phyloP scores from a whole-genome alignment of 768 basidiomycete species.

The Panaeolus papilionaceus region DNA sequence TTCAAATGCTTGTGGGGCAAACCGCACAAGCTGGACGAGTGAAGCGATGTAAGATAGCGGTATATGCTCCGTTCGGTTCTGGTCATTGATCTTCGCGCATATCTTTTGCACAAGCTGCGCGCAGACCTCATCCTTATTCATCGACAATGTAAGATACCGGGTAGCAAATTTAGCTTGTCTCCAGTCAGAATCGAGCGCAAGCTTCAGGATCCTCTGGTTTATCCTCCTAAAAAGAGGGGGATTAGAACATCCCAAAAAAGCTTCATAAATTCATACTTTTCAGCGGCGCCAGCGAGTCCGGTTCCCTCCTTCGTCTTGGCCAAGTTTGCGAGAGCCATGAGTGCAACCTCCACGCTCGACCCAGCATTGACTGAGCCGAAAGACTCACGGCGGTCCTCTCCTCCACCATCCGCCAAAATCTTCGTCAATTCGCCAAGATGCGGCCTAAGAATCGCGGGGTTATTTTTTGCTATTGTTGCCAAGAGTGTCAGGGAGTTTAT shows the following conservation, averaged over 20 bases:
- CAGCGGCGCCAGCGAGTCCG: constrained; percentile 31
- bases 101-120: constrained; percentile 69
- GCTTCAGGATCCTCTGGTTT: constrained; percentile 65
- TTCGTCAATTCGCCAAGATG: constrained; percentile 82
- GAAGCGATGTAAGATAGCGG: constrained; percentile 69
- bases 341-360: constrained; percentile 57
- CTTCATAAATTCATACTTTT: constrained; percentile 60
- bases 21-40: constrained; percentile 75
- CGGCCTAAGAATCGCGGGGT: constrained; percentile 71
- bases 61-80: constrained; percentile 41
- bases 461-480: constrained; percentile 73
- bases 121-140: constrained; percentile 57
- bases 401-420: constrained; percentile 61
- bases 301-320: constrained; percentile 63
- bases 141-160: constrained; percentile 68
- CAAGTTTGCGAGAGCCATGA: constrained; percentile 81
- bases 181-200: constrained; percentile 62
- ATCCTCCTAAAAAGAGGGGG: constrained; percentile 55
- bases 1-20: constrained; percentile 78
- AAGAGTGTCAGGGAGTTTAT: constrained; percentile 60
- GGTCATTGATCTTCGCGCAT: constrained; percentile 58
- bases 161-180: constrained; percentile 88
- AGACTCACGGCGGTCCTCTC: constrained; percentile 45
- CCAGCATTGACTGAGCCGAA: neutral
- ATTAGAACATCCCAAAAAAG: neutral